A percentile compares a stretch with the other conserved stretches of the same genome.
These are phyloP conservation scores for Aspergillus sp. DNA, from an alignment of 2,329 filamentous ascomycete species.

Conservation along the genomic window DNA sequence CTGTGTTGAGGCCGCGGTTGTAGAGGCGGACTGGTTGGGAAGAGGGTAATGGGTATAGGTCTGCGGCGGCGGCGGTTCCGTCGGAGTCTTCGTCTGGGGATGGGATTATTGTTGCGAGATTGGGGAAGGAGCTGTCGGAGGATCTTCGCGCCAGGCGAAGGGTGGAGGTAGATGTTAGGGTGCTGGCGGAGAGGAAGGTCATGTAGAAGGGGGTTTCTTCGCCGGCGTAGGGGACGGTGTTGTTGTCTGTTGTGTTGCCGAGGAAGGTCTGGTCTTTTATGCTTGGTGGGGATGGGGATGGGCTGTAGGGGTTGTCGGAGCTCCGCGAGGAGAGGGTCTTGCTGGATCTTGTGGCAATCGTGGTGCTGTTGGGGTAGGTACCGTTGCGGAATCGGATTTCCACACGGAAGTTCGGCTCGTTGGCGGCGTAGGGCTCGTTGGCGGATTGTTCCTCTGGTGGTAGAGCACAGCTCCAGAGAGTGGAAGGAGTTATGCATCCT, in stretches of 20 bases:
- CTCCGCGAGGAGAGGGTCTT: conserved; percentile 25
- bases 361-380: conserved; percentile 64
- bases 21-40: conserved; percentile 80
- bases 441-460: conserved; percentile 74
- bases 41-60: conserved; percentile 68
- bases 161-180: conserved; percentile 42
- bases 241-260: conserved; percentile 80
- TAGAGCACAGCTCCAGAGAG: conserved; percentile 82
- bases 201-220: conserved; percentile 90
- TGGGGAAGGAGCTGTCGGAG: conserved; percentile 36
- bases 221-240: conserved; percentile 71
- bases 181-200: conserved; percentile 58
- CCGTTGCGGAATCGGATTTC: conserved; percentile 67
- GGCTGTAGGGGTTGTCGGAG: conserved; percentile 40
- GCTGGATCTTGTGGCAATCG: conserved; percentile 46
- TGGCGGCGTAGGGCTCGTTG: conserved; percentile 63
- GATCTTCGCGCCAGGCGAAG: conserved; percentile 40
- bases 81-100: conserved; percentile 64
- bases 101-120: conserved; percentile 62
- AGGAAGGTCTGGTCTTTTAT: conserved; percentile 75
- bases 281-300: conserved; percentile 51
- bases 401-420: conserved; percentile 77
- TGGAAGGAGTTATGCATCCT: conserved; percentile 70
- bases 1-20: conserved; percentile 75
- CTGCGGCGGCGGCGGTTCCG: conserved; percentile 71